Evolutionary conservation across 345 rosid species (phyloP), one percentile per base, ranked within the genome.

Genomic region (Toxicodendron radicans): DNA sequence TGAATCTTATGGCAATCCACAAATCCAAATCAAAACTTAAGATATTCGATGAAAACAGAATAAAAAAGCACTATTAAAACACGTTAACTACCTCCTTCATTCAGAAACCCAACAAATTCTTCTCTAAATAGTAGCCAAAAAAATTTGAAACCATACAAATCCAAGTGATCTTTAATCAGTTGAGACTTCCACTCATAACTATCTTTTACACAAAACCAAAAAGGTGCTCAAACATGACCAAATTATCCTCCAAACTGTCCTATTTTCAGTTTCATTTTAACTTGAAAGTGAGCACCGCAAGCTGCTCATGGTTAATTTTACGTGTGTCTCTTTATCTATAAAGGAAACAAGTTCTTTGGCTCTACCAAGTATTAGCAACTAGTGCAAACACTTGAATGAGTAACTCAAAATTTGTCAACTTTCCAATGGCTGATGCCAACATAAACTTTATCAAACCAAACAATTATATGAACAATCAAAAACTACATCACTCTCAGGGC

Each of bases 351-450:
- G 4, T 12, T 54, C 61, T 54, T 56, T 7, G n/a, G 14, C 46
- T 21, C 13, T 8, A 9, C n/a, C 17, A 46, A 58, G 43, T 10
- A 45, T 49, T 43, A 71, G 24, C 13, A 41, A 27, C 59, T 61
- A 51, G 48, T 21, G 65, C 27, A 60, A 30, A 61, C n/a, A 32
- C 49, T 59, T 59, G 30, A 67, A 46, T 5, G 23, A 27, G 4
- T 30, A 71, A 27, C 58, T 71, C 67, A 10, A 35, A 59, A 27
- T 60, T 35, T 62, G 18, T 70, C 66, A 64, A 64, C 71, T 65
- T 14, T 23, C 62, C 14, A 32, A 12, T 46, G 17, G 38, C 21
- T 59, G 49, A 60, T 48, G 52, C 38, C 30, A 24, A 71, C 76
- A 72, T 38, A 46, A 45, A 66, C 9, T 65, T 49, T 32, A 67